Percentiles rank a stretch among this genome's conserved stretches.
Conservation (phyloP, 768 basidiomycete genomes). For the Tylopilus cervinicoccineus region DNA sequence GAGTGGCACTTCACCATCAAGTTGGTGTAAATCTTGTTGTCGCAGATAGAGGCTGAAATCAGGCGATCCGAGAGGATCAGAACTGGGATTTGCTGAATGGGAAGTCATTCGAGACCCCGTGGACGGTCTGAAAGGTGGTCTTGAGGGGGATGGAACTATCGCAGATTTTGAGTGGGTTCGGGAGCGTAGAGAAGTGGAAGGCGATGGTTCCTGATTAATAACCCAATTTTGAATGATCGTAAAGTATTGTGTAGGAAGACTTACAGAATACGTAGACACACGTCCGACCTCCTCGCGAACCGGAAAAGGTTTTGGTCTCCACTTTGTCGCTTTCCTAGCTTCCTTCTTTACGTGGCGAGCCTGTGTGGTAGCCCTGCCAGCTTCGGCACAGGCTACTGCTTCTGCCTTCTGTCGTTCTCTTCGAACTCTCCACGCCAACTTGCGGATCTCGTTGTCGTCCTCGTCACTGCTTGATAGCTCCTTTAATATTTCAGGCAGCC, state of each 20-base stretch:
- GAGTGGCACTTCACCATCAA: constrained; percentile 5
- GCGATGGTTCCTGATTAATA: constrained; percentile 7
- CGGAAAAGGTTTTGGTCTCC: constrained; percentile 25
- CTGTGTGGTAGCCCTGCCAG: constrained; percentile 13
- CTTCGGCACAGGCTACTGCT: constrained; percentile 15
- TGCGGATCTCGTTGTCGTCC: constrained; percentile 33
- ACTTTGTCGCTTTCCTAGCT: constrained; percentile 16
- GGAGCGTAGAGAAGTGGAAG: not conserved
- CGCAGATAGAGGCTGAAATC: constrained; percentile 12
- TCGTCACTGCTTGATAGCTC: constrained; percentile 41
- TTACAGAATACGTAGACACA: constrained; percentile 10
- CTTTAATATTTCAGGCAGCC: constrained; percentile 36
- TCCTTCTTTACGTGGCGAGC: constrained; percentile 11
- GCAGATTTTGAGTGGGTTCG: constrained; percentile 13
- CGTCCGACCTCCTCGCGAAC: constrained; percentile 4
- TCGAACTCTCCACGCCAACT: constrained; percentile 32
- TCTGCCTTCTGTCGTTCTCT: constrained; percentile 27
- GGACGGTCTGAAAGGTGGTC: not conserved
- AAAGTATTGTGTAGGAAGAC: not conserved
- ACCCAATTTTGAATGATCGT: not conserved
- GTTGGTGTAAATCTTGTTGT: constrained; percentile 14
- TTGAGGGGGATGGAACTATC: constrained; percentile 6
- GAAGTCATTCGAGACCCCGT: constrained; percentile 9
- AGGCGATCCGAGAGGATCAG: constrained; percentile 3
- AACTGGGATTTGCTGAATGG: constrained; percentile 3